Evolutionary conservation across 164 flowering plant species (phyloP).

Genomic region (grape (Vitis vinifera)): DNA sequence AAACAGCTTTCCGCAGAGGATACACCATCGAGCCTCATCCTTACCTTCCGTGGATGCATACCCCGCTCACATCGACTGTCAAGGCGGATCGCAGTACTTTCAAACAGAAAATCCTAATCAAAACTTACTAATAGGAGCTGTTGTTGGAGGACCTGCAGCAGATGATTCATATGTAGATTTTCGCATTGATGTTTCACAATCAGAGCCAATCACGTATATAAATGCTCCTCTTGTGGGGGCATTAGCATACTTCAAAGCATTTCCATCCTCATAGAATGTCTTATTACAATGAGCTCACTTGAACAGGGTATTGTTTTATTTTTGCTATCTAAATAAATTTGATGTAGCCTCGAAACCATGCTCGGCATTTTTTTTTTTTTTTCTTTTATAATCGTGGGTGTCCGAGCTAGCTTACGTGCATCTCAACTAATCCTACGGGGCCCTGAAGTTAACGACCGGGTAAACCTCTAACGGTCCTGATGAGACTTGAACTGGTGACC

Average conservation of each 20-base stretch:
- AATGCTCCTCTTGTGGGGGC: slow-evolving; percentile 45
- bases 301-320: background rate
- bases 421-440: too few species aligned
- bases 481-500: too few species aligned
- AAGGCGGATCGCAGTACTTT: slow-evolving; percentile 21
- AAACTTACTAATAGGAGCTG: slow-evolving; percentile 32
- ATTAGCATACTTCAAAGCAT: slow-evolving; percentile 27
- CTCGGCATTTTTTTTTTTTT: too few species aligned
- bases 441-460: too few species aligned
- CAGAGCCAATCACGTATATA: slow-evolving; percentile 47
- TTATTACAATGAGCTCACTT: too few species aligned
- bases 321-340: background rate
- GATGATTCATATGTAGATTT: slow-evolving; percentile 27
- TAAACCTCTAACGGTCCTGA: too few species aligned
- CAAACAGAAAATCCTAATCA: slow-evolving; percentile 18
- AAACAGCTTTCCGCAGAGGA: slow-evolving; percentile 24
- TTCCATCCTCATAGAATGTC: too few species aligned
- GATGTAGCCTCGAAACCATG: too few species aligned
- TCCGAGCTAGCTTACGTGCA: too few species aligned
- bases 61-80: slow-evolving; percentile 21
- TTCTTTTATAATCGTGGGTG: too few species aligned
- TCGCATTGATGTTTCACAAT: slow-evolving; percentile 18
- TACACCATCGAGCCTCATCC: slow-evolving; percentile 45
- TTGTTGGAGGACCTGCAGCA: slow-evolving; percentile 43
- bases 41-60: slow-evolving; percentile 24